Base-by-base conservation (phyloP, 2,329 filamentous ascomycete species). In the Paradendryphiella salina region DNA sequence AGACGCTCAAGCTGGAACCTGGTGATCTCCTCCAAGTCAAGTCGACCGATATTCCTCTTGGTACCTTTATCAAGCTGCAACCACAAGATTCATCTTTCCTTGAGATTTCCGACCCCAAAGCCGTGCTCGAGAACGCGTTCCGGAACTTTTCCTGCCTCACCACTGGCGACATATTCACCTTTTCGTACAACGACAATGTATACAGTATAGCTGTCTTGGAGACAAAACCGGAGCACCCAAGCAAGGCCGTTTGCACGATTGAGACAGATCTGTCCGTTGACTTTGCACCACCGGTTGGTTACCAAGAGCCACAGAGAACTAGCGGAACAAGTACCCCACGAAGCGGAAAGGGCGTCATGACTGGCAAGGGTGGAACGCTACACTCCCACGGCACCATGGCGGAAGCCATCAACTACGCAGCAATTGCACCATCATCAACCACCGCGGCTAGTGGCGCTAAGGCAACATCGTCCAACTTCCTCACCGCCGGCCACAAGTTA, bases 251-350 rank as follows among this genome's bases (percentile, higher is more conserved):
- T 46, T 92, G 91, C 66, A 95, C 96, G 74, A 86, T 96, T 47
- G 94, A 99, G 76, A 99, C 94, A 0, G 94, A 99, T 77, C 83
- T 99, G 10, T 90, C 90, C 49, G 94, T 99, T 56, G 94, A 99
- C 67, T 99, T 99, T 70, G 94, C 93, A 2, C 81, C 94, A 3
- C 94, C 94, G 0, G 84, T 99, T 2, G 94, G 94, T 56, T 99
- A 97, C 67, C 89, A 96, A 58, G 93, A 97, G 72, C 90, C 92
- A 0, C 84, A 88, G 65, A 84, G 82, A 52, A 73, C 73, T 20
- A 94, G 89, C 61, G 92, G 92, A n/a, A 92, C 90, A 14, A 93
- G 86, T 74, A 96, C 92, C 13, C 91, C 92, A 1, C 79, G 86
- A 42, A 94, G 88, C 65, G 78, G 80, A 1, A 82, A 83, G 47